Evolutionary conservation across 1,284 basidiomycete genomes (phyloP).

Genomic region (Fomitiporia mediterranea): DNA sequence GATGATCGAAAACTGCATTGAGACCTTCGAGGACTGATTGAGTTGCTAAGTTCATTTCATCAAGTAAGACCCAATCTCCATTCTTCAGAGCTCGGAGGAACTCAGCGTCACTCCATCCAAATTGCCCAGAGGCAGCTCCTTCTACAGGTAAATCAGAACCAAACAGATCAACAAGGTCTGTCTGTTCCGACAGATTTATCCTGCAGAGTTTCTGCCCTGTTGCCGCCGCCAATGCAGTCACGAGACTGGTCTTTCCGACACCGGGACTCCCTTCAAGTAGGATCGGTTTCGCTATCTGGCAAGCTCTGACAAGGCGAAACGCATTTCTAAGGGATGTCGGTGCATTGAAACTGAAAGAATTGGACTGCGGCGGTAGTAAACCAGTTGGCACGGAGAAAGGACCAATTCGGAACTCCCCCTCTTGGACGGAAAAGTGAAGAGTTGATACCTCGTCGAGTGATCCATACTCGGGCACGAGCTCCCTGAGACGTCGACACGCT

Average conservation of each 20-base stretch:
- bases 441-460: neutral
- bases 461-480: constrained; percentile 44
- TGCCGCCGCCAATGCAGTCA: constrained; percentile 82
- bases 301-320: constrained; percentile 86
- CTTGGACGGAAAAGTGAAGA: neutral
- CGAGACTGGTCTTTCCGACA: constrained; percentile 97
- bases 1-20: constrained; percentile 95
- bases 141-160: constrained; percentile 96
- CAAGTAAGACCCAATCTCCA: constrained; percentile 95
- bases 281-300: constrained; percentile 89
- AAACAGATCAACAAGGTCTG: constrained; percentile 94
- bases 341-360: constrained; percentile 80
- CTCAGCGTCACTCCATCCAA: constrained; percentile 96
- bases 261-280: constrained; percentile 97
- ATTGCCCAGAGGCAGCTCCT: constrained; percentile 87
- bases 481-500: constrained; percentile 43
- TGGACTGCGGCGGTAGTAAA: constrained; percentile 31
- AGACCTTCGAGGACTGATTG: constrained; percentile 96
- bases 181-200: constrained; percentile 99
- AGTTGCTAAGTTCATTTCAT: constrained; percentile 98
- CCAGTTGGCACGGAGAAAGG: constrained; percentile 74
- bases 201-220: constrained; percentile 81
- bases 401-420: constrained; percentile 55
- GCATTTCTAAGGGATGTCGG: constrained; percentile 90
- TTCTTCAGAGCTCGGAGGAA: constrained; percentile 91